Evolutionary conservation across 2,329 filamentous ascomycete genomes (phyloP).

Genomic region (Ciborinia camelliae): DNA sequence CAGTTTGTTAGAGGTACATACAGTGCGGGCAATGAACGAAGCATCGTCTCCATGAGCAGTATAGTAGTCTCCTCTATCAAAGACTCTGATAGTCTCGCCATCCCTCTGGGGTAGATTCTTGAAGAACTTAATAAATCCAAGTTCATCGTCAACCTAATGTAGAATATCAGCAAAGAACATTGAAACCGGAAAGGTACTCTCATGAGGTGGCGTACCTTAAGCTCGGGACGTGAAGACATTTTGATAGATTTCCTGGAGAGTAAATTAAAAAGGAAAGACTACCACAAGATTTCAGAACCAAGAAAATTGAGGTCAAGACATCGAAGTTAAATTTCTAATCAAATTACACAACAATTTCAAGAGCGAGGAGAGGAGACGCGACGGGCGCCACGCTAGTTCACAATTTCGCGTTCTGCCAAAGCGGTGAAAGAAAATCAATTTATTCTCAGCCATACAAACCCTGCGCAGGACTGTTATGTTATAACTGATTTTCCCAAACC

Average conservation of each 20-base stretch:
- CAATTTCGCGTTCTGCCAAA: conserved; percentile 6
- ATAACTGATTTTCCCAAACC: too few species aligned
- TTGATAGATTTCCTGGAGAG: conserved; percentile 29
- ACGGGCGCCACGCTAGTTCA: conserved; percentile 5
- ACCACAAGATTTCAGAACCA: background rate
- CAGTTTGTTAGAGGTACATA: conserved; percentile 39
- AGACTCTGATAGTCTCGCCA: conserved; percentile 79
- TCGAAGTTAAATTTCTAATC: background rate
- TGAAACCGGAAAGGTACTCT: background rate
- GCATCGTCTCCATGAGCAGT: conserved; percentile 89
- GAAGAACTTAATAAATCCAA: conserved; percentile 95
- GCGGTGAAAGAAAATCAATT: conserved; percentile 14
- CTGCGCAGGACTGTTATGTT: too few species aligned
- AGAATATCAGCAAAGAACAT: conserved; percentile 20
- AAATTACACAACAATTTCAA: background rate
- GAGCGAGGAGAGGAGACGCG: conserved; percentile 2
- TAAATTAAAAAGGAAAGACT: background rate
- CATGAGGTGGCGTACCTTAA: conserved; percentile 53
- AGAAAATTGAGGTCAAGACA: background rate
- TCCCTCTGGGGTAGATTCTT: conserved; percentile 72
- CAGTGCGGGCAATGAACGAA: conserved; percentile 74
- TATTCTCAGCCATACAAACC: background rate
- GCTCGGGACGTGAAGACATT: conserved; percentile 70
- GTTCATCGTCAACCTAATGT: conserved; percentile 84
- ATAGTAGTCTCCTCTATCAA: conserved; percentile 93